Base-by-base conservation (phyloP, 2,329 filamentous ascomycete species). In the Conoideocrella luteorostrata region DNA sequence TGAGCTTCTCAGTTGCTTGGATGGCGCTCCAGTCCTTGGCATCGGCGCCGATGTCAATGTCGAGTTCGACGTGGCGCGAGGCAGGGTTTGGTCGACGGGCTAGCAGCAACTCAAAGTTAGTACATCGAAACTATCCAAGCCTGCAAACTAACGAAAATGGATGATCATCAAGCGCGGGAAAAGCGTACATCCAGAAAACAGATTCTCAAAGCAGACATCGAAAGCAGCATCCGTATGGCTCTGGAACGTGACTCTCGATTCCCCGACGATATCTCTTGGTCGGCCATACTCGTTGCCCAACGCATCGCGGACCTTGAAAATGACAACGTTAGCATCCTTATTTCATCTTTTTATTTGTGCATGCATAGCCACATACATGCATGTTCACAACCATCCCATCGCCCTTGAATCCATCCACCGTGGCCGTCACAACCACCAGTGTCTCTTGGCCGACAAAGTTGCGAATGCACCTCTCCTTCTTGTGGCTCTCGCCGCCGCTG, bases 11-110 rank as follows among this genome's bases (percentile, higher is more conserved):
- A 51, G 84, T 86, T 46, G 88, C 88, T 70, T 96, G 89, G 63
- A 97, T 94, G 56, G 88, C 88, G 52, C 84, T 89, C 93, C 93
- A 98, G 71, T 98, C 93, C 68, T 95, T 95, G 52, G 93, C 93
- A 66, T 96, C 90, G 67, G 90, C 90, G 58, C 90, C 90, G 58
- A 96, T 95, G 66, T 96, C 90, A 63, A 96, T 86, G 67, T 95
- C 90, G 57, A 96, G 85, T 70, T 95, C 90, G 53, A 96, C 69
- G 64, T 85, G 78, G 53, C 89, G 86, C 60, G 65, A 70, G 41
- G 80, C 74, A 64, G 71, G 66, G 55, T 65, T 65, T 52, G 66
- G 61, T 48, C 64, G 55, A 28, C 57, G 58, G 44, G 59, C 66
- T 63, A 49, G 52, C 51, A 50, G n/a, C 36, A 47, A 45, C 45